phyloP scores from a whole-genome alignment of 2,329 filamentous ascomycete genomes.

The Penicillium sp. region DNA sequence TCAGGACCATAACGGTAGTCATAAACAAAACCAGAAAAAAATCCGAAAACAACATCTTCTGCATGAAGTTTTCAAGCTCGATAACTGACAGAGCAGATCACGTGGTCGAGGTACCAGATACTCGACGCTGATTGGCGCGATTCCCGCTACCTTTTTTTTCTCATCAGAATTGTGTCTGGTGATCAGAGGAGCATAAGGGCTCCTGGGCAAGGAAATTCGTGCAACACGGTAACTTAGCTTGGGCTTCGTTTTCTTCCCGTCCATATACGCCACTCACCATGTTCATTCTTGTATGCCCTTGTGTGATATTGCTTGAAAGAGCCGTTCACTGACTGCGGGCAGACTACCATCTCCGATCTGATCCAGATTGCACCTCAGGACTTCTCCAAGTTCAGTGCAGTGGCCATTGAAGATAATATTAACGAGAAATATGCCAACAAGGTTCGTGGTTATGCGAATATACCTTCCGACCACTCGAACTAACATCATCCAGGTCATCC shows the following conservation, averaged over 20 bases:
- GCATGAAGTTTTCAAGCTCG: conserved; percentile 14
- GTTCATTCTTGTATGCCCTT: conserved; percentile 52
- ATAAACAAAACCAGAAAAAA: conserved; percentile 3
- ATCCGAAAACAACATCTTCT: conserved; percentile 2
- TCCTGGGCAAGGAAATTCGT: neutral
- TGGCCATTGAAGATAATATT: conserved; percentile 93
- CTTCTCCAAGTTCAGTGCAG: conserved; percentile 75
- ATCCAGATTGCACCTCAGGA: conserved; percentile 90
- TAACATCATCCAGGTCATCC: conserved; percentile 65
- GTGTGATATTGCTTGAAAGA: conserved; percentile 1
- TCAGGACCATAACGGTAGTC: conserved; percentile 22
- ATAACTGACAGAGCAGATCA: conserved; percentile 18
- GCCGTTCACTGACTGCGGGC: conserved; percentile 19
- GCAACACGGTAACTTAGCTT: neutral
- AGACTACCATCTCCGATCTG: conserved; percentile 93
- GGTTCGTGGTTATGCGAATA: conserved; percentile 42
- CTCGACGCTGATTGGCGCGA: conserved; percentile 11
- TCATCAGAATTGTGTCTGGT: neutral
- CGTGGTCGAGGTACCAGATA: conserved; percentile 6
- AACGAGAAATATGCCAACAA: conserved; percentile 97
- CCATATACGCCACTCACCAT: conserved; percentile 28
- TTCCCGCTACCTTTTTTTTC: conserved; percentile 12
- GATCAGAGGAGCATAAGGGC: neutral
- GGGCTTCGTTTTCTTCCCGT: neutral
- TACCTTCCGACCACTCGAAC: neutral